These are phyloP conservation scores for Cutaneotrichosporon sp. DNA, from an alignment of 1,284 basidiomycete genomes.

Conservation along the genomic window DNA sequence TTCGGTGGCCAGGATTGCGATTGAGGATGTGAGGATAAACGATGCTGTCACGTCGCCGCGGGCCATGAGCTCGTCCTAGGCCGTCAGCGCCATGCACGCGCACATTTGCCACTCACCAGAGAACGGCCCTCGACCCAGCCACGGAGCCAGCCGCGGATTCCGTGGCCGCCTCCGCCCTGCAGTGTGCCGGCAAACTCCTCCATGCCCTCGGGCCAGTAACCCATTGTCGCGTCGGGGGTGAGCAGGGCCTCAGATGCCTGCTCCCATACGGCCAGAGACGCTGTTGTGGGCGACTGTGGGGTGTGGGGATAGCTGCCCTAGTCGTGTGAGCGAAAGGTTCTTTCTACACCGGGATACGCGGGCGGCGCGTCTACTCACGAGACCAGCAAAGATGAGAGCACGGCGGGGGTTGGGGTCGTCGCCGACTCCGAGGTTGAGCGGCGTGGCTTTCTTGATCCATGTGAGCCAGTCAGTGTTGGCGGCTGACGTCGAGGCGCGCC, in stretches of 20 bases:
- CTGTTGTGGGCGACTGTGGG: constrained; percentile 39
- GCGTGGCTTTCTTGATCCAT: constrained; percentile 30
- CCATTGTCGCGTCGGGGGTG: constrained; percentile 39
- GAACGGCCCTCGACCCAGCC: constrained; percentile 45
- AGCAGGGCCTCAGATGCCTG: constrained; percentile 43
- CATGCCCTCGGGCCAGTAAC: constrained; percentile 39
- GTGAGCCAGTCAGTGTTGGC: constrained; percentile 36
- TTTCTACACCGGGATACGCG: background rate
- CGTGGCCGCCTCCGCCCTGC: constrained; percentile 21
- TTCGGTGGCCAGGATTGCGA: constrained; percentile 44
- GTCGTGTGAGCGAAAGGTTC: constrained; percentile 4
- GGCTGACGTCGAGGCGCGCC: constrained; percentile 30
- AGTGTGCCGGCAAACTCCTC: constrained; percentile 37
- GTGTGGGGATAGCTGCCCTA: constrained; percentile 48
- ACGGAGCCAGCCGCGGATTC: constrained; percentile 39
- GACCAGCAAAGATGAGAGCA: constrained; percentile 43
- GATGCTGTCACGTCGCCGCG: constrained; percentile 44
- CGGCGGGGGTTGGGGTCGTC: constrained; percentile 12
- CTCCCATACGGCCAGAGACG: constrained; percentile 43
- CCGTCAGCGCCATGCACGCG: constrained; percentile 6
- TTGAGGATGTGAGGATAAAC: constrained; percentile 45
- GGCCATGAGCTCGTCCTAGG: constrained; percentile 44
- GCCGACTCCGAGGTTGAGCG: constrained; percentile 11
- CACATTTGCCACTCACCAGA: constrained; percentile 24
- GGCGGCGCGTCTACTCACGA: constrained; percentile 29